Evolutionary conservation across 257 asterid genomes (phyloP), one percentile per base, ranked within the genome.

Genomic region (Rhazya stricta): DNA sequence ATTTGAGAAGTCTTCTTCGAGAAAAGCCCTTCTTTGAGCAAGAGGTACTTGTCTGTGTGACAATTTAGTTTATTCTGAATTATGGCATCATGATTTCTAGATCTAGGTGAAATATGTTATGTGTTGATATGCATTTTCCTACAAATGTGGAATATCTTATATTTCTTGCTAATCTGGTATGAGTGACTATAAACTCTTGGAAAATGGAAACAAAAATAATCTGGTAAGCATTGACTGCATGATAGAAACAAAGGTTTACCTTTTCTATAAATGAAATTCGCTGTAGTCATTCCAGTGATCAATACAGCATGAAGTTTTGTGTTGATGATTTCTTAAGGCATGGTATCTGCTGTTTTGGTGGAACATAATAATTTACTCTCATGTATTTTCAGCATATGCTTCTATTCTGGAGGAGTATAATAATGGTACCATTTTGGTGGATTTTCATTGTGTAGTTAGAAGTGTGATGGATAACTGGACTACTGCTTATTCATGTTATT

Each of bases 11-110:
- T 72, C 99, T 94, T 80, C 80, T 94, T 66, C 88, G 84, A 75
- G 78, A 74, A 42, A 94, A 94, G 42, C 96, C 96, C 27, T 89
- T 77, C 77, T 89, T 94, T 65, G 86, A 86, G 84, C 78, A 80
- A 82, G 99, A 94, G 94, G 99, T 94, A 83, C 69, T 68, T 48
- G 73, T 54, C 43, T 69, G 18, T 5, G 51, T 30, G 45, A 53
- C 53, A 4, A 27, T 67, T 67, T 36, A 75, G 16, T 69, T 62
- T 30, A 42, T 15, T 51, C 10, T 12, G 9, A 69, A 54, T 30
- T 54, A 41, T 3, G 9, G 37, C 27, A 50, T 32, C 2, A 34
- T 63, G 69, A 63, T 63, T 18, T 32, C 25, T 63, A 6, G 10
- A 18, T 63, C 45, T 34, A 23, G 43, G 69, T 34, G 29, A 61